Evolutionary conservation across 352 stramenopile genomes (phyloP).

Genomic region (Hyaloperonospora brassicae): DNA sequence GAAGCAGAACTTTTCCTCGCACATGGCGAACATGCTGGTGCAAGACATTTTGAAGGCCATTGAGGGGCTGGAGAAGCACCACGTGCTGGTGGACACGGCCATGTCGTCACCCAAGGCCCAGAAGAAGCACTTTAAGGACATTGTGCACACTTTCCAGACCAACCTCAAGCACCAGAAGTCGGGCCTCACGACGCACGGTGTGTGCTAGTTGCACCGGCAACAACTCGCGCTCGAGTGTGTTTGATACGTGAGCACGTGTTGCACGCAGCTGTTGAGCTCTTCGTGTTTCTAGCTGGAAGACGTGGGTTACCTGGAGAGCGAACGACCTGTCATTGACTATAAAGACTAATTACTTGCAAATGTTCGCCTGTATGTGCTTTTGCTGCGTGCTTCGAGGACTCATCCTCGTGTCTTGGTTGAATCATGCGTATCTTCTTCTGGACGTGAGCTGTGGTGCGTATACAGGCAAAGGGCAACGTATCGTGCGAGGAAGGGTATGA

Average conservation of each 20-base stretch:
- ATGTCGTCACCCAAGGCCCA: conserved; percentile 74
- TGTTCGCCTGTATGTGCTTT: conserved; percentile 10
- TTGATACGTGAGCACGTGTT: conserved; percentile 1
- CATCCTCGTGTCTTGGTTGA: too few relatives aligned
- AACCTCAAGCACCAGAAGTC: conserved; percentile 74
- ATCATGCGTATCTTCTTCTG: too few relatives aligned
- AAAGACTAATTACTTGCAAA: conserved; percentile 15
- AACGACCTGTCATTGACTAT: too few relatives aligned
- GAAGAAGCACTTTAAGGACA: conserved; percentile 57
- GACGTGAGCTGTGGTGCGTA: too few relatives aligned
- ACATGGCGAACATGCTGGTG: conserved; percentile 86
- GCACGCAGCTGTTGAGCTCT: not conserved
- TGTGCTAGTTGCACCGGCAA: conserved; percentile 40
- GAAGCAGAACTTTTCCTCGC: conserved; percentile 86
- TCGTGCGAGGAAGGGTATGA: too few relatives aligned
- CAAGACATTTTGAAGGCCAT: conserved; percentile 82
- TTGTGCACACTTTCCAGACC: conserved; percentile 54
- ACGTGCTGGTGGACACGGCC: conserved; percentile 61
- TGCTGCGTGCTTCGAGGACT: not conserved
- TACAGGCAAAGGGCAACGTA: too few relatives aligned
- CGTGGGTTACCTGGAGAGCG: conserved; percentile 11
- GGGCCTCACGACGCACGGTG: conserved; percentile 67
- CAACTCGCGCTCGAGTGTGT: not conserved
- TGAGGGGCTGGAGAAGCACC: conserved; percentile 69
- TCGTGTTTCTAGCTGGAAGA: conserved; percentile 15